phyloP scores from a whole-genome alignment of 805 yeast species.

The Saccharomycopsis sp. region DNA sequence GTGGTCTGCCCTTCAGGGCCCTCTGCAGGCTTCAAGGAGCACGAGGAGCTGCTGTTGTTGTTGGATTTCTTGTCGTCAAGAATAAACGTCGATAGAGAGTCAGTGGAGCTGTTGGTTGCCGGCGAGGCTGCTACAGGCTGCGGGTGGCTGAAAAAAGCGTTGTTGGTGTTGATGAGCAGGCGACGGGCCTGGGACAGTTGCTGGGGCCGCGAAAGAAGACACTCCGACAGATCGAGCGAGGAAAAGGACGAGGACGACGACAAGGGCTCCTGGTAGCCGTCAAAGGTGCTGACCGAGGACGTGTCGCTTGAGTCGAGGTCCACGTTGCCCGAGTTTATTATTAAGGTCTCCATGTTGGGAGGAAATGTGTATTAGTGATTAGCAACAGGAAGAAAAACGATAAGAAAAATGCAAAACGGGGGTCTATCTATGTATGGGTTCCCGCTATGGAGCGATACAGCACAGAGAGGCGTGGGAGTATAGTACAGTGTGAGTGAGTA shows the following conservation, averaged over 20 bases:
- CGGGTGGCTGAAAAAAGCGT: not conserved
- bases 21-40: not conserved
- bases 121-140: not conserved
- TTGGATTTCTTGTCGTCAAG: conserved; percentile 1
- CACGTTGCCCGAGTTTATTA: not conserved
- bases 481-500: too few species aligned
- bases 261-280: not conserved
- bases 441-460: too few species aligned
- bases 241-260: conserved; percentile 12
- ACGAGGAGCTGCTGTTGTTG: not conserved
- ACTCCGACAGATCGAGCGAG: conserved; percentile 9
- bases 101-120: conserved; percentile 1
- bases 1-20: not conserved
- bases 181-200: not conserved
- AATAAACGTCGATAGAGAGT: conserved; percentile 13
- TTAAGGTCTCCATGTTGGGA: not conserved
- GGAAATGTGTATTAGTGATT: too few species aligned
- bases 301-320: not conserved
- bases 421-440: too few species aligned
- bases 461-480: too few species aligned
- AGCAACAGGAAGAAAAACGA: too few species aligned
- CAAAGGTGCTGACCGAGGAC: not conserved
- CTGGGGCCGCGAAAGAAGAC: too few species aligned
- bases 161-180: not conserved
- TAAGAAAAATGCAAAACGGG: too few species aligned